These are phyloP conservation scores for Rhododendron ovatum DNA, from an alignment of 148 eudicot species.

Conservation along the genomic window DNA sequence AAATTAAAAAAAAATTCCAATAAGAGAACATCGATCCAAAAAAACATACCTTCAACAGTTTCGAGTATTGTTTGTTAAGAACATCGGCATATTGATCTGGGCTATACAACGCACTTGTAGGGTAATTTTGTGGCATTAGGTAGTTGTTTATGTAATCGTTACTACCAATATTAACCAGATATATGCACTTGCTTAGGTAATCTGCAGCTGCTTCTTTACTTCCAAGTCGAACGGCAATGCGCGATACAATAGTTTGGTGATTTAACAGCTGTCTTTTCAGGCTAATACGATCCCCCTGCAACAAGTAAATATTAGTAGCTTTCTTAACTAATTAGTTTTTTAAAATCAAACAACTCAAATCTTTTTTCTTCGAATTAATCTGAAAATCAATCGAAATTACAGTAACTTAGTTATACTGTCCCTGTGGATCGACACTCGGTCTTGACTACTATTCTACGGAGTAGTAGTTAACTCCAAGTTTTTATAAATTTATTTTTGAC, in stretches of 20 bases:
- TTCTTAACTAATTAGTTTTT: too few relatives aligned
- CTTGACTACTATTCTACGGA: too few relatives aligned
- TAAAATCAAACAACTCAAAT: too few relatives aligned
- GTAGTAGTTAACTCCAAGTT: too few relatives aligned
- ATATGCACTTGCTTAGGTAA: constrained; percentile 39
- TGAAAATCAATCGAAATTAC: too few relatives aligned
- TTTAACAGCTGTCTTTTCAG: constrained; percentile 34
- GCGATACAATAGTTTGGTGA: constrained; percentile 23
- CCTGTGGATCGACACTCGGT: too few relatives aligned
- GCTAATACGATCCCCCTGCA: constrained; percentile 47
- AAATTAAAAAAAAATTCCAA: too few relatives aligned
- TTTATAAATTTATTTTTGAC: too few relatives aligned
- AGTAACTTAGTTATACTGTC: too few relatives aligned
- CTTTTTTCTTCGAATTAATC: too few relatives aligned
- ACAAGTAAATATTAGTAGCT: background rate
- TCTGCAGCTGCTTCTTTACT: constrained; percentile 8
- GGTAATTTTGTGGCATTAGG: constrained; percentile 31
- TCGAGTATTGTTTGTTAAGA: constrained; percentile 29
- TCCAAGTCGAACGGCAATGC: constrained; percentile 2
- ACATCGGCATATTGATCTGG: constrained; percentile 27
- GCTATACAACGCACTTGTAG: constrained; percentile 9
- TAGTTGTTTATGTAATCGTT: constrained; percentile 67
- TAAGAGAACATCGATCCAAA: too few relatives aligned
- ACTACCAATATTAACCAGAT: constrained; percentile 42
- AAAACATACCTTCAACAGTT: constrained; percentile 28